Evolutionary conservation across 2,329 filamentous ascomycete genomes (phyloP), one percentile per base, ranked within the genome.

Genomic region (Sporothrix luriei): DNA sequence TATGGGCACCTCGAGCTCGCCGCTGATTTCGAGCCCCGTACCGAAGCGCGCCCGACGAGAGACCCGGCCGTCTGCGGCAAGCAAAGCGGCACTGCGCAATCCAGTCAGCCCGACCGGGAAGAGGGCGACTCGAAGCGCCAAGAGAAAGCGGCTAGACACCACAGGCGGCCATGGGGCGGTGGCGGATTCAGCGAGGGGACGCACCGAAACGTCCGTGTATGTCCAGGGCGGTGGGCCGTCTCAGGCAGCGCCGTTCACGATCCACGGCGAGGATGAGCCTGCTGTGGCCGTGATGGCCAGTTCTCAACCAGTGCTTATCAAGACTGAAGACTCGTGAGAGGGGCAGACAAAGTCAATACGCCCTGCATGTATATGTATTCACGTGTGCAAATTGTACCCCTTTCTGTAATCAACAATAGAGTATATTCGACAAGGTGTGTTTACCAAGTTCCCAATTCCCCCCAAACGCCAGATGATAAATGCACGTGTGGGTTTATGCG

Each of bases 381-480:
- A n/a, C 61, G 26, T 51, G 51, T 59, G 64, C 21, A 59, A 11
- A 26, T 46, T 43, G 46, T 46, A 46, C 14, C 62, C 65, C 4
- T 59, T 59, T 24, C 11, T n/a, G 29, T 16, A 62, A 29, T 54
- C 33, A 7, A 33, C 29, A 59, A 66, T 49, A 49, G 16, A 26
- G 43, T 70, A 16, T 68, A 55, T 55, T 59, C 43, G 40, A 59
- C 26, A 52, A 68, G 48, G n/a, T 70, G 65, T 59, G 66, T 55
- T 57, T 59, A 43, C 68, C 13, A 21, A n/a, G 26, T 13, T 65
- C 66, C 69, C 69, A 68, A 33, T 51, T 62, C 49, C 69, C 29
- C 62, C 49, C 33, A 33, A 72, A 70, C 71, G 69, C 71, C 71
- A 46, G 5, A 62, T 66, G 29, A 69, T 55, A 51, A 38, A 62